Percentiles rank a stretch among this genome's conserved stretches.
phyloP scores from a whole-genome alignment of 225 moss, liverwort and hornwort species.

The Marchantia polymorpha region DNA sequence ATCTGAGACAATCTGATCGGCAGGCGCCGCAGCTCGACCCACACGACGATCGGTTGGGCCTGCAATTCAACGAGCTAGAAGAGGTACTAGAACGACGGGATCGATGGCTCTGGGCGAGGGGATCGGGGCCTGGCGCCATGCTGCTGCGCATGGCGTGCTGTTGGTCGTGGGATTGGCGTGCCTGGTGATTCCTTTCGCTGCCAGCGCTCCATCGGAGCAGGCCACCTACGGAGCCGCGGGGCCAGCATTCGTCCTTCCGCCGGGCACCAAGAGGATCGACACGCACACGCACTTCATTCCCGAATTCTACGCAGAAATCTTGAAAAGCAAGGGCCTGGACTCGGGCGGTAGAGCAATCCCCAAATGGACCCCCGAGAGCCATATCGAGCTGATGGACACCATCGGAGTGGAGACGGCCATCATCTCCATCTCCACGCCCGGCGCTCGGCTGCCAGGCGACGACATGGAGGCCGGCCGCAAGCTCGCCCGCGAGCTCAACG shows the following conservation, averaged over 20 bases:
- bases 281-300: conserved; percentile 25
- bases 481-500: conserved; percentile 20
- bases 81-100: too few species aligned
- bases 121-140: background rate
- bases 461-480: conserved; percentile 8
- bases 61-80: too few species aligned
- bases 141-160: background rate
- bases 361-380: conserved; percentile 7
- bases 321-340: background rate
- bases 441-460: conserved; percentile 5
- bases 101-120: conserved; percentile 4
- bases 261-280: conserved; percentile 21
- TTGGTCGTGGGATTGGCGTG: background rate
- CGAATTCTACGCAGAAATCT: conserved; percentile 13
- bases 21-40: too few species aligned
- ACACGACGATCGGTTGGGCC: too few species aligned
- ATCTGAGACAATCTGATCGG: too few species aligned
- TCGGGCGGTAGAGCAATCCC: conserved; percentile 26
- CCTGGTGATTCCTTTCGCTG: background rate
- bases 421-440: conserved; percentile 20
- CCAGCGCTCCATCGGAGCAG: conserved; percentile 4
- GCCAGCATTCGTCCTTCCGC: background rate
- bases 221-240: background rate
- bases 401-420: conserved; percentile 15
- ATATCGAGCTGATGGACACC: conserved; percentile 17